These are phyloP conservation scores for Boletus insuetus DNA, from an alignment of 768 basidiomycete genomes.

Conservation along the genomic window DNA sequence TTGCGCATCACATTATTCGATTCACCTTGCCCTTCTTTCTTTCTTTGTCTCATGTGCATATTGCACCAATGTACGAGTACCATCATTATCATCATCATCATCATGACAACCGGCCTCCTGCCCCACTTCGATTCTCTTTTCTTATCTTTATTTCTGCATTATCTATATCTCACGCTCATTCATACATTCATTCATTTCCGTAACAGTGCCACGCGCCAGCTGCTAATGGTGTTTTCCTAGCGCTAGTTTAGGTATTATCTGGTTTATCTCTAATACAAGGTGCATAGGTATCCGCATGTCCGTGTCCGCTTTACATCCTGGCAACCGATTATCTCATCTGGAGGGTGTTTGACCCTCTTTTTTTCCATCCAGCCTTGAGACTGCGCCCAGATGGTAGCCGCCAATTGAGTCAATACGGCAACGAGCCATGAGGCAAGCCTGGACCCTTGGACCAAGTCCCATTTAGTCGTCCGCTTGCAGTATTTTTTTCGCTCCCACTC, in stretches of 20 bases:
- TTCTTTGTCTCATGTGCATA: conserved; percentile 1
- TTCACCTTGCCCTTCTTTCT: neutral
- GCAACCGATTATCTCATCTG: too few relatives aligned
- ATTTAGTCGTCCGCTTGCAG: neutral
- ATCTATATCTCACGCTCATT: conserved; percentile 13
- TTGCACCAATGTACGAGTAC: neutral
- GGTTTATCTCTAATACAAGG: neutral
- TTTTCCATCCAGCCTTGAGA: too few relatives aligned
- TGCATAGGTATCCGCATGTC: too few relatives aligned
- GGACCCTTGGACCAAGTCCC: too few relatives aligned
- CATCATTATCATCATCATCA: neutral
- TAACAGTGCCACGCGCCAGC: neutral
- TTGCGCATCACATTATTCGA: conserved; percentile 3
- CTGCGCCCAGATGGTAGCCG: too few relatives aligned
- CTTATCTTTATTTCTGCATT: conserved; percentile 6
- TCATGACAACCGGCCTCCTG: neutral
- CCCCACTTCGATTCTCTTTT: neutral
- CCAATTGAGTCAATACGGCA: neutral
- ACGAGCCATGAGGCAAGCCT: neutral
- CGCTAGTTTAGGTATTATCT: neutral
- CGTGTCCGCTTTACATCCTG: too few relatives aligned
- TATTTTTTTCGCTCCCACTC: neutral
- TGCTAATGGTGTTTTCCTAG: conserved; percentile 6
- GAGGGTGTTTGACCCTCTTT: too few relatives aligned
- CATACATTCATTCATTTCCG: conserved; percentile 8